Conservation (phyloP, 2,329 filamentous ascomycete genomes). For the Ramichloridium luteum region DNA sequence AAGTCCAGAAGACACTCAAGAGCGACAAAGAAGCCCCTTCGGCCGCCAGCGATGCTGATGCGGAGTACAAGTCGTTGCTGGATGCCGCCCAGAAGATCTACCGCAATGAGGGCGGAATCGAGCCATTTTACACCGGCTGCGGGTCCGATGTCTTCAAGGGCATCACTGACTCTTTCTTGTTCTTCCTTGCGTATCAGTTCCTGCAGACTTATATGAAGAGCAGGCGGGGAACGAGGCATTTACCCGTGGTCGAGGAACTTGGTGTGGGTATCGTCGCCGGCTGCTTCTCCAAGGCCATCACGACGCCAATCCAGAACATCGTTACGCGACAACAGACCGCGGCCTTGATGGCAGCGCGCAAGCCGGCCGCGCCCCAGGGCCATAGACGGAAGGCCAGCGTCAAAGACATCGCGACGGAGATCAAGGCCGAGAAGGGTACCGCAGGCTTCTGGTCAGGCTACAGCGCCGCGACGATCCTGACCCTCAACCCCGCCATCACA, state of each 20-base stretch:
- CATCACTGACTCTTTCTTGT: slow-evolving; percentile 63
- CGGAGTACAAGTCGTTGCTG: slow-evolving; percentile 50
- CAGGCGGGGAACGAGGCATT: slow-evolving; percentile 27
- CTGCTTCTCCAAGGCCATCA: slow-evolving; percentile 60
- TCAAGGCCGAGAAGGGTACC: slow-evolving; percentile 57
- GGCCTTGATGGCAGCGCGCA: slow-evolving; percentile 35
- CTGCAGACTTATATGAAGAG: slow-evolving; percentile 34
- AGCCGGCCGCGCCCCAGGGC: slow-evolving; percentile 18
- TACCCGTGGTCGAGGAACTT: slow-evolving; percentile 60
- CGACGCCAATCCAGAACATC: slow-evolving; percentile 69
- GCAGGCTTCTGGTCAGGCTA: slow-evolving; percentile 80
- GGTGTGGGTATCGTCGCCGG: slow-evolving; percentile 62
- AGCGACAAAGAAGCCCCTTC: slow-evolving; percentile 24
- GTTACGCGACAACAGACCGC: slow-evolving; percentile 71
- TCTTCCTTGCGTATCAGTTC: slow-evolving; percentile 69
- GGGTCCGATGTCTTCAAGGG: slow-evolving; percentile 34
- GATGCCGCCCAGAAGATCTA: slow-evolving; percentile 64
- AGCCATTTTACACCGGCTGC: slow-evolving; percentile 50
- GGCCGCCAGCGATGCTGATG: slow-evolving; percentile 23
- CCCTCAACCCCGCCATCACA: slow-evolving; percentile 75
- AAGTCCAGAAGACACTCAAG: slow-evolving; percentile 56
- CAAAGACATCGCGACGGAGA: slow-evolving; percentile 50
- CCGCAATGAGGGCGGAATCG: slow-evolving; percentile 53
- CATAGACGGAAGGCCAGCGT: slow-evolving; percentile 22
- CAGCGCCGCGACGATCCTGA: slow-evolving; percentile 64